Base-by-base conservation (phyloP, 2,329 filamentous ascomycete genomes). In the Colletotrichum endophyticum region DNA sequence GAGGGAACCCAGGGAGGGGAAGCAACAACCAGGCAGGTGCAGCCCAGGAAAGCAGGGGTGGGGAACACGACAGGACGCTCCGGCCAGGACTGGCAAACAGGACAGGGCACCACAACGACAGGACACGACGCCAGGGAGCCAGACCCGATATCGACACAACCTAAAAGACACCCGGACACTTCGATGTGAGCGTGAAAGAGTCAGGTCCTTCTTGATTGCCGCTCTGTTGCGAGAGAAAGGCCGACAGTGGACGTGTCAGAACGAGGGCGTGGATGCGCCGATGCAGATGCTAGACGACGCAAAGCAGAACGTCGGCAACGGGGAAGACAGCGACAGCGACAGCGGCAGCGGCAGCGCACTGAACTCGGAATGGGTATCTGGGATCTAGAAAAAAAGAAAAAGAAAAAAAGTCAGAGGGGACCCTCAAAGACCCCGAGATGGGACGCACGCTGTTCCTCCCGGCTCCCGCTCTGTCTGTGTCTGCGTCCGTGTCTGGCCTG, bases 361-460 rank as follows among this genome's bases (percentile, higher is more conserved):
- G 73, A 49, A 36, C 63, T 59, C 9, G 59, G 12, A 22, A 66
- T 28, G 19, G 62, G 15, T 30, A 34, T 36, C 22, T 63, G 44
- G 39, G 39, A 53, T 32, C 59, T 62, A 34, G 63, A 66, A 66
- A n/a, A 22, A 72, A 53, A 32, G 34, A 16, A 64, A 32, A 39
- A 64, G 22, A 27, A 32, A 53, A 64, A 22, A 64, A 28, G 66
- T n/a, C 27, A 62, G 59, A 34, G 32, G 30, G 57, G 59, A 30
- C 63, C 59, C 36, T 64, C 27, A 66, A 22, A 28, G 32, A 44
- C 27, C 63, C 53, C 27, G 62, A 72, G 73, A 76, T 76, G 70
- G 74, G 74, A 76, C 59, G 74, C 70, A 70, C 68, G 68, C 70
- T 56, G 66, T 66, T 75, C 68, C 61, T 75, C 61, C 44, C 32